A percentile compares a stretch with the other conserved stretches of the same genome.
phyloP scores from a whole-genome alignment of 306 rosid genomes.

The Begonia loranthoides region DNA sequence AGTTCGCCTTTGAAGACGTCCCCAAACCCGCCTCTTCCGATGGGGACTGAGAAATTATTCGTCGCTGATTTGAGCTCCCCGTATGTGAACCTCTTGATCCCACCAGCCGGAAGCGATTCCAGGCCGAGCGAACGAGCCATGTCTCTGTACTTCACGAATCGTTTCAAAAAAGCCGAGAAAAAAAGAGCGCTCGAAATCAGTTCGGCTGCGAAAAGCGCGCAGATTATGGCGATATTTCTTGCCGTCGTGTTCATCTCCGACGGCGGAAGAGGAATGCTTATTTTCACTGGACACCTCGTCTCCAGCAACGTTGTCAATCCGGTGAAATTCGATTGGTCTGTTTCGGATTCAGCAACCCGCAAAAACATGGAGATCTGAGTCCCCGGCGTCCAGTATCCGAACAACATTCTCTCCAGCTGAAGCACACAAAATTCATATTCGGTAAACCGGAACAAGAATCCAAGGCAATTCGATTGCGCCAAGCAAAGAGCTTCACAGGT shows the following conservation, averaged over 20 bases:
- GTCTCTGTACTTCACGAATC: conserved; percentile 71
- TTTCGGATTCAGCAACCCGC: conserved; percentile 35
- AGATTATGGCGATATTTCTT: conserved; percentile 52
- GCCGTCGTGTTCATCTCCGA: conserved; percentile 44
- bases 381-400: conserved; percentile 81
- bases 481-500: conserved; percentile 35
- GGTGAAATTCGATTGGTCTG: conserved; percentile 30
- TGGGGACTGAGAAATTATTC: conserved; percentile 47
- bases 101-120: conserved; percentile 86
- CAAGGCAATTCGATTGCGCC: conserved; percentile 20
- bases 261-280: conserved; percentile 58
- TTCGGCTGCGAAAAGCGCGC: conserved; percentile 59
- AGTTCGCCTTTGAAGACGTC: conserved; percentile 71
- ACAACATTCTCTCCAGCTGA: conserved; percentile 13
- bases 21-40: conserved; percentile 82
- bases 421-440: conserved; percentile 35
- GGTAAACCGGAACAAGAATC: conserved; percentile 49
- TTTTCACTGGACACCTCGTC: conserved; percentile 59
- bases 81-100: conserved; percentile 63
- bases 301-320: conserved; percentile 57
- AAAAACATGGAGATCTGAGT: conserved; percentile 40
- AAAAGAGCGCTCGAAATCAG: conserved; percentile 55
- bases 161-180: conserved; percentile 76
- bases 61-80: conserved; percentile 78
- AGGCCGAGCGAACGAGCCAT: conserved; percentile 89